These are phyloP conservation scores for Aspergillus sp. DNA, from an alignment of 2,329 filamentous ascomycete genomes.

Conservation along the genomic window DNA sequence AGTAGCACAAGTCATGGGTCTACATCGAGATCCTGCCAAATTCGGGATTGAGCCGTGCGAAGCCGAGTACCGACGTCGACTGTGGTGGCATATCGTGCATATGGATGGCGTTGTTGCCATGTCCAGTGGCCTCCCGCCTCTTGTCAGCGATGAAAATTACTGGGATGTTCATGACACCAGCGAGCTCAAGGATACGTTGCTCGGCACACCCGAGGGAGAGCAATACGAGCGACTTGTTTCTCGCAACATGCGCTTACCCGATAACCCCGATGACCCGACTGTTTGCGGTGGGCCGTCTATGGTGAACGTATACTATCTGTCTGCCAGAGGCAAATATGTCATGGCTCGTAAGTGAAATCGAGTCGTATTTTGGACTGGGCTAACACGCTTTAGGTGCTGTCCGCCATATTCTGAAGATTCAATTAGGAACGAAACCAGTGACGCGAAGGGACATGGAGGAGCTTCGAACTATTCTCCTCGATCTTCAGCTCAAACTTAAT, in stretches of 20 bases:
- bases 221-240: slow-evolving; percentile 32
- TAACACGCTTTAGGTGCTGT: slow-evolving; percentile 30
- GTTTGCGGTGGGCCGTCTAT: slow-evolving; percentile 37
- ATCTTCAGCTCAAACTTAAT: slow-evolving; percentile 38
- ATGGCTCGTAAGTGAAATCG: slow-evolving; percentile 36
- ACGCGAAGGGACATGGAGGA: slow-evolving; percentile 42
- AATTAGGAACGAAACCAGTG: slow-evolving; percentile 40
- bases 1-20: slow-evolving; percentile 45
- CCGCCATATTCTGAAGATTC: slow-evolving; percentile 40
- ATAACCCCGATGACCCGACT: slow-evolving; percentile 38
- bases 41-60: slow-evolving; percentile 42
- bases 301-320: slow-evolving; percentile 40
- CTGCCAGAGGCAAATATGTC: slow-evolving; percentile 40
- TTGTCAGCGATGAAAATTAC: slow-evolving; percentile 44
- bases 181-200: slow-evolving; percentile 43
- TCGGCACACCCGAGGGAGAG: slow-evolving; percentile 34
- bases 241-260: slow-evolving; percentile 27
- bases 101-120: slow-evolving; percentile 47
- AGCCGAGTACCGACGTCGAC: slow-evolving; percentile 40
- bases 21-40: slow-evolving; percentile 45
- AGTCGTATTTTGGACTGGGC: neutral
- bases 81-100: slow-evolving; percentile 48
- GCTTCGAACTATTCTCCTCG: slow-evolving; percentile 35
- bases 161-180: slow-evolving; percentile 45
- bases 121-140: slow-evolving; percentile 44